phyloP scores from a whole-genome alignment of 2,329 filamentous ascomycete genomes.

The Dryadomyces sulphureus region DNA sequence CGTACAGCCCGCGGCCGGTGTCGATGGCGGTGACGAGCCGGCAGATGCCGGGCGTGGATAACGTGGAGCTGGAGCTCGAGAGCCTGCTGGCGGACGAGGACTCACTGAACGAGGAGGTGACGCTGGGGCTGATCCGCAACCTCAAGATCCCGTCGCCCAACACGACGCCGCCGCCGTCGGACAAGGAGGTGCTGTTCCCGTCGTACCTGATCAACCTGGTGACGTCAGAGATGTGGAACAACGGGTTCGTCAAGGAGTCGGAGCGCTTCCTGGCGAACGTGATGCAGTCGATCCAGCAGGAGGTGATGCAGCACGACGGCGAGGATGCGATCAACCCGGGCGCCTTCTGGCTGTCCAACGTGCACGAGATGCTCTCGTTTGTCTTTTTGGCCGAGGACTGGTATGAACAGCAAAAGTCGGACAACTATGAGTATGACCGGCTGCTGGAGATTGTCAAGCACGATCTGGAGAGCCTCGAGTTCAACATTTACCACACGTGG shows the following conservation, averaged over 20 bases:
- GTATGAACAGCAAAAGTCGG: slow-evolving; percentile 98
- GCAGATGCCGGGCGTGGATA: slow-evolving; percentile 62
- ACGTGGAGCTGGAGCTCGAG: slow-evolving; percentile 89
- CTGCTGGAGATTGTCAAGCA: slow-evolving; percentile 98
- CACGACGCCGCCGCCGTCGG: slow-evolving; percentile 76
- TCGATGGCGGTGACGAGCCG: slow-evolving; percentile 79
- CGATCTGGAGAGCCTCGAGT: slow-evolving; percentile 92
- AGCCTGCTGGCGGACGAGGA: slow-evolving; percentile 89
- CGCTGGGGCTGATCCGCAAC: slow-evolving; percentile 88
- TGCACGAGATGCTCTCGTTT: slow-evolving; percentile 99
- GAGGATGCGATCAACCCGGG: slow-evolving; percentile 95
- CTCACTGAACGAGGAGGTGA: slow-evolving; percentile 90
- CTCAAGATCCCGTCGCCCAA: slow-evolving; percentile 88
- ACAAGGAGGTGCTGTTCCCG: slow-evolving; percentile 97
- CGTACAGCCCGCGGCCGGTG: slow-evolving; percentile 87
- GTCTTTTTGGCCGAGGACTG: slow-evolving; percentile 98
- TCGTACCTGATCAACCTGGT: slow-evolving; percentile 98
- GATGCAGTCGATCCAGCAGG: slow-evolving; percentile 98
- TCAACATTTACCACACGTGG: slow-evolving; percentile 99
- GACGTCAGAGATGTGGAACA: slow-evolving; percentile 99
- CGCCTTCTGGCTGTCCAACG: slow-evolving; percentile 97
- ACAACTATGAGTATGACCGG: slow-evolving; percentile 98
- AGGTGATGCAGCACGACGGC: slow-evolving; percentile 97
- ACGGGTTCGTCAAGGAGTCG: slow-evolving; percentile 98
- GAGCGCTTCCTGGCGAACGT: slow-evolving; percentile 97